Evolutionary conservation across 1,284 basidiomycete species (phyloP), one percentile per base, ranked within the genome.

Genomic region (Stereum hirsutum): DNA sequence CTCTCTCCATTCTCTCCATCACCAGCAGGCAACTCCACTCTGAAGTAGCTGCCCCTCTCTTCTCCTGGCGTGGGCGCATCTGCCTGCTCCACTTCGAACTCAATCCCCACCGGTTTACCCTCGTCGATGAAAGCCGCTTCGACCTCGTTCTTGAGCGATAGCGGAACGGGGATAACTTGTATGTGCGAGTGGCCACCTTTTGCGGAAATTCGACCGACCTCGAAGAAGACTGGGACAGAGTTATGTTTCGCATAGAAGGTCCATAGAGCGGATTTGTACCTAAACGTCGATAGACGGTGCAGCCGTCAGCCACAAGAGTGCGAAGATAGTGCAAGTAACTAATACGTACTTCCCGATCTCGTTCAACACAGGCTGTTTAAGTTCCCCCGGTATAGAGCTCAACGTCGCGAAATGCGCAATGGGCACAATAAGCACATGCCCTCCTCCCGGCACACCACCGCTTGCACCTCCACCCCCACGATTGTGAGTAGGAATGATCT

Each of bases 181-280:
- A 95, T 70, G 62, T 96, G 93, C 5, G 91, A 91, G 57, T 98
- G 93, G 0, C 92, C 92, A n/a, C 91, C 93, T 59, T 86, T 85
- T 1, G 81, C 78, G 47, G 76, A 78, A 36, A 92, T 60, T 12
- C 91, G 75, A 11, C 82, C 88, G n/a, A 96, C 81, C 63, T 97
- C 93, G 55, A 94, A 96, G 33, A 79, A 70, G 26, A 97, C 82
- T 14, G 84, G 71, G 0, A 72, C 76, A 6, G 78, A 75, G 24
- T 69, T 72, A 57, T 88, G 74, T 51, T 80, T 76, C 3, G 78
- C 81, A 55, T 84, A 96, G 57, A 89, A 72, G 4, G 69, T 63
- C 41, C 72, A 72, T 5, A 97, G 68, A 6, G 88, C 81, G 2
- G 73, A 65, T 57, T 94, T 94, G 66, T 88, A 91, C 52, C 84